These are phyloP conservation scores for Dichomitus squalens DNA, from an alignment of 1,284 basidiomycete genomes.

Conservation along the genomic window DNA sequence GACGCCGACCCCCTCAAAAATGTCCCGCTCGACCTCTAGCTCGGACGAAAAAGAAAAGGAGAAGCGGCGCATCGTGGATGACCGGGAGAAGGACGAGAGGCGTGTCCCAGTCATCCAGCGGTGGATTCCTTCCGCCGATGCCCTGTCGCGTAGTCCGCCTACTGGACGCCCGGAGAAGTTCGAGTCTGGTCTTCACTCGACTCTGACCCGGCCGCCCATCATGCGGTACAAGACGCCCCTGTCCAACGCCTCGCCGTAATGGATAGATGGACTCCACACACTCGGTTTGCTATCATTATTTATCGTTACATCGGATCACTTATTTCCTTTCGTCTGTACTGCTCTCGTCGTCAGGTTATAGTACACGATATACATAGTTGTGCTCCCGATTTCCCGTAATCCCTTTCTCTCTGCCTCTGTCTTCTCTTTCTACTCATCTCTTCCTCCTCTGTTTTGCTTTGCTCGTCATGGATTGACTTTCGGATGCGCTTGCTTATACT, in stretches of 20 bases:
- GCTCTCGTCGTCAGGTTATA: constrained; percentile 25
- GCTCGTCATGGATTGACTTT: constrained; percentile 24
- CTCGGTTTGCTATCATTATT: constrained; percentile 24
- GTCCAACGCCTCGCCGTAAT: constrained; percentile 29
- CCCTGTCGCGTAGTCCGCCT: constrained; percentile 29
- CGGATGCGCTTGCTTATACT: constrained; percentile 20
- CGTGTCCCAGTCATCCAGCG: constrained; percentile 35
- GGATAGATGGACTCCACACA: constrained; percentile 10
- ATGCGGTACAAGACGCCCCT: constrained; percentile 34
- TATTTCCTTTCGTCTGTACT: constrained; percentile 18
- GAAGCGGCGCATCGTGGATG: constrained; percentile 25
- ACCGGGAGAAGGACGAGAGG: constrained; percentile 30
- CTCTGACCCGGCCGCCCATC: constrained; percentile 19
- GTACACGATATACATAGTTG: constrained; percentile 28
- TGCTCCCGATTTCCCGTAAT: constrained; percentile 17
- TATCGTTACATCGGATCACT: constrained; percentile 26
- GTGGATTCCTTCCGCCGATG: constrained; percentile 34
- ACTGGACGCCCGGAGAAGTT: constrained; percentile 27
- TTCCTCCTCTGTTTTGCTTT: constrained; percentile 6
- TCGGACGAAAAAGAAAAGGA: constrained; percentile 36
- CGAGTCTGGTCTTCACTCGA: constrained; percentile 11
- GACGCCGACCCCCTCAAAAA: constrained; percentile 34
- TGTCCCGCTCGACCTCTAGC: constrained; percentile 35
- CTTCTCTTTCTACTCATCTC: constrained; percentile 1
- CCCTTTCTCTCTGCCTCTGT: constrained; percentile 4